Conservation (phyloP, 176 grass and related monocot genomes). For the Lolium perenne region DNA sequence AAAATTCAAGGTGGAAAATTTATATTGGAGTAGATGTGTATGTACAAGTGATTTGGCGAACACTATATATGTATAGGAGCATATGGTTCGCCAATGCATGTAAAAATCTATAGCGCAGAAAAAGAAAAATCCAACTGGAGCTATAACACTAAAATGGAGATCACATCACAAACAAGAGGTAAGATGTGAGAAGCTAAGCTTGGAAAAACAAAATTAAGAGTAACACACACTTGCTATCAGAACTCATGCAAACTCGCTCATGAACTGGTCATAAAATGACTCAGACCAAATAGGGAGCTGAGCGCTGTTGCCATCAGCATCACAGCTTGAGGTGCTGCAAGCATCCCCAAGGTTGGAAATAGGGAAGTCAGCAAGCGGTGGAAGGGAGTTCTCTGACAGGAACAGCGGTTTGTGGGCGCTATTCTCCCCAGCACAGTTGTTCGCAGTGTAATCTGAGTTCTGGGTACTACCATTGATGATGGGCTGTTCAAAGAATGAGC, state of each 20-base stretch:
- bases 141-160: slow-evolving; percentile 53
- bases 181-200: slow-evolving; percentile 46
- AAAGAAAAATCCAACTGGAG: slow-evolving; percentile 1
- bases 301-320: slow-evolving; percentile 59
- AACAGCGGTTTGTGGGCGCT: slow-evolving; percentile 50
- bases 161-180: slow-evolving; percentile 46
- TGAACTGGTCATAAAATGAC: slow-evolving; percentile 71
- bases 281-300: slow-evolving; percentile 62
- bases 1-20: slow-evolving; percentile 45
- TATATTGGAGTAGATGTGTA: slow-evolving; percentile 49
- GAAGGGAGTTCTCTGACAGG: slow-evolving; percentile 64
- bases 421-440: slow-evolving; percentile 45
- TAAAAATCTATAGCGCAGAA: slow-evolving; percentile 51
- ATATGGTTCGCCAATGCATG: slow-evolving; percentile 47
- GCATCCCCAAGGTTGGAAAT: slow-evolving; percentile 71
- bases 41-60: slow-evolving; percentile 64
- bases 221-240: slow-evolving; percentile 24
- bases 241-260: slow-evolving; percentile 67
- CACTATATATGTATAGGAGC: slow-evolving; percentile 44
- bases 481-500: slow-evolving; percentile 57
- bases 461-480: slow-evolving; percentile 47
- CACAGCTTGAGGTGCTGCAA: slow-evolving; percentile 76
- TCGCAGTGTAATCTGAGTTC: slow-evolving; percentile 39
- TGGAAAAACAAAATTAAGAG: slow-evolving; percentile 48
- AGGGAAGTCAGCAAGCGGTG: slow-evolving; percentile 69